These are phyloP conservation scores for Pneumocystis jirovecii DNA, from an alignment of 1,139 yeast genomes.

Conservation along the genomic window DNA sequence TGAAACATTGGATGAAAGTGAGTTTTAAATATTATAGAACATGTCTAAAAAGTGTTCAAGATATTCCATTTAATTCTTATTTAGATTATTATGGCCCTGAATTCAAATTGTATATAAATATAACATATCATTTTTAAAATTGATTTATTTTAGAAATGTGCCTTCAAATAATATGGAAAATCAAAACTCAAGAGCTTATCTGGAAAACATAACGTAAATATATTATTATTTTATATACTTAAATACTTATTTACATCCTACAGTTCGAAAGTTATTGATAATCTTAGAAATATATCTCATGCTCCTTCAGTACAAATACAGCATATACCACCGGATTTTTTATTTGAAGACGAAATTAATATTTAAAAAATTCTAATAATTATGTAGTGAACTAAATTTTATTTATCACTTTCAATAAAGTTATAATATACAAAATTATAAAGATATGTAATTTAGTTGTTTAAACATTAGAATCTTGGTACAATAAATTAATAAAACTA, in stretches of 20 bases:
- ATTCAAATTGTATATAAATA: slow-evolving; percentile 15
- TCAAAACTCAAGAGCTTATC: slow-evolving; percentile 4
- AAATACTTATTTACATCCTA: not conserved
- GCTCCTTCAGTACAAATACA: slow-evolving; percentile 10
- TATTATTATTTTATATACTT: not conserved
- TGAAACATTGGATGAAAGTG: slow-evolving; percentile 7
- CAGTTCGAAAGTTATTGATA: slow-evolving; percentile 6
- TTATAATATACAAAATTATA: not conserved
- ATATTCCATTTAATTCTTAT: slow-evolving; percentile 71
- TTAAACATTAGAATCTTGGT: not conserved
- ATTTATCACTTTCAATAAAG: not conserved
- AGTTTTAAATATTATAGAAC: slow-evolving; percentile 22
- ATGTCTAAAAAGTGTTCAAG: slow-evolving; percentile 47
- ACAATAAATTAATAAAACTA: not conserved
- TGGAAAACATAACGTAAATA: slow-evolving; percentile 7
- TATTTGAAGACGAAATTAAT: not conserved
- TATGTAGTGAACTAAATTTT: not conserved
- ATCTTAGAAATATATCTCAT: slow-evolving; percentile 4
- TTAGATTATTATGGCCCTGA: slow-evolving; percentile 44
- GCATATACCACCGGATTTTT: not conserved
- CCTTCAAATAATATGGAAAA: slow-evolving; percentile 7
- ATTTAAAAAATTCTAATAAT: not conserved
- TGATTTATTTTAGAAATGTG: not conserved
- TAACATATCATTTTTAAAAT: not conserved
- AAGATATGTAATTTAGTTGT: not conserved